Base-by-base conservation (phyloP, 1,284 basidiomycete species). In the Sanguinoderma infundibulare region DNA sequence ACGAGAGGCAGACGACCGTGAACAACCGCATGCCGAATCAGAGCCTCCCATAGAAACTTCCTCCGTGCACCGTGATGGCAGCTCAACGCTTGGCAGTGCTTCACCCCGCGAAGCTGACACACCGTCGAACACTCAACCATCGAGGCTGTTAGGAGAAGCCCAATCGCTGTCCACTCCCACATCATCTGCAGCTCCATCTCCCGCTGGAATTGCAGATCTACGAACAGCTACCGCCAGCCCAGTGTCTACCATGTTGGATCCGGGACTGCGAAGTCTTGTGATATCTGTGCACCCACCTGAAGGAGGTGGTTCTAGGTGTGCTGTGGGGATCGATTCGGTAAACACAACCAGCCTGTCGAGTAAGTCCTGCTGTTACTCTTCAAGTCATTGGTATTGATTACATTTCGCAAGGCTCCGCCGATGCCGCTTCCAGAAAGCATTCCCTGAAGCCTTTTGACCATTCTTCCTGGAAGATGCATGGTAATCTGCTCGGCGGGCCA, bases 211-310 rank as follows among this genome's bases (percentile, higher is more conserved):
- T 35, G 49, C 49, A 34, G 14, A 8, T 17, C 26, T 49, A 1
- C 59, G 62, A 5, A 53, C 51, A 0, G 60, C 44, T 5, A 66
- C 65, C 3, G 65, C 55, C 9, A 66, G 62, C 26, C 65, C 65
- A 0, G 62, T 66, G 15, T 63, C 61, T 6, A 15, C 55, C 0
- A 20, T 62, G 1, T 49, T 66, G 10, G 58, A 63, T 28, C 36
- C 60, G 1, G 57, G 34, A 15, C 38, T 66, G 24, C 55, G 62
- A 35, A 53, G 60, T 17, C 55, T 66, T 10, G 49, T 53, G 2
- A 60, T 66, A 7, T 50, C 65, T 9, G 38, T 22, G 1, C 44
- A 24, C 2, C 24, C 56, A 6, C 22, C 32, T 5, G 40, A 36
- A 15, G 24, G 34, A 1, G 24, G 26, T 20, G 49, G n/a, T 51